Conservation (phyloP, 116 monocot species). For the Zostera marina region DNA sequence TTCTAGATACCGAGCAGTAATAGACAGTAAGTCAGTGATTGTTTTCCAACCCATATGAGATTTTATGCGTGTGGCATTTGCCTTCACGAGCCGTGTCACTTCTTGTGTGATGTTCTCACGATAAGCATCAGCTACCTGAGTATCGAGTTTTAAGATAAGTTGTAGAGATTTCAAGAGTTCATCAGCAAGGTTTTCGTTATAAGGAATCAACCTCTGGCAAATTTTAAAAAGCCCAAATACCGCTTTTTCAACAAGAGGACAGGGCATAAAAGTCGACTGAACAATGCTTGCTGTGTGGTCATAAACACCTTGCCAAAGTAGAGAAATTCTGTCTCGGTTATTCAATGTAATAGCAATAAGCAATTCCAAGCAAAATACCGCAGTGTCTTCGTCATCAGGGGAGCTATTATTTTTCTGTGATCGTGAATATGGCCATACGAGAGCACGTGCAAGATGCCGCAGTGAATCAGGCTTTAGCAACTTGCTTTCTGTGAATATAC, state of each 20-base stretch:
- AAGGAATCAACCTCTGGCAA: slow-evolving; percentile 66
- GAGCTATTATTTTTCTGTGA: slow-evolving; percentile 41
- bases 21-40: slow-evolving; percentile 53
- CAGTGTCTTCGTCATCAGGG: slow-evolving; percentile 61
- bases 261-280: slow-evolving; percentile 63
- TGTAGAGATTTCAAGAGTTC: slow-evolving; percentile 69
- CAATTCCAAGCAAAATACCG: slow-evolving; percentile 69
- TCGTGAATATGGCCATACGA: slow-evolving; percentile 50
- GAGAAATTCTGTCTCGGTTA: slow-evolving; percentile 59
- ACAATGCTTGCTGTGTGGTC: slow-evolving; percentile 68
- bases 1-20: slow-evolving; percentile 74
- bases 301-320: slow-evolving; percentile 58
- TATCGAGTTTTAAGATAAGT: slow-evolving; percentile 75
- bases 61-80: slow-evolving; percentile 67
- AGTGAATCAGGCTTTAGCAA: slow-evolving; percentile 79
- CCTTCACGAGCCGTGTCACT: slow-evolving; percentile 67
- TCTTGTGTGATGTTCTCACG: slow-evolving; percentile 95
- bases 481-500: slow-evolving; percentile 85
- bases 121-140: slow-evolving; percentile 83
- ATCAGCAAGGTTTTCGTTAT: slow-evolving; percentile 76
- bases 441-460: slow-evolving; percentile 54
- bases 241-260: slow-evolving; percentile 73
- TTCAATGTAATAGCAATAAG: slow-evolving; percentile 62
- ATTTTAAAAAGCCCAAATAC: slow-evolving; percentile 67
- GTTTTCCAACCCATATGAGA: slow-evolving; percentile 73